Evolutionary conservation across 78 protist species (phyloP).

Genomic region (Cavenderia fasciculata): DNA sequence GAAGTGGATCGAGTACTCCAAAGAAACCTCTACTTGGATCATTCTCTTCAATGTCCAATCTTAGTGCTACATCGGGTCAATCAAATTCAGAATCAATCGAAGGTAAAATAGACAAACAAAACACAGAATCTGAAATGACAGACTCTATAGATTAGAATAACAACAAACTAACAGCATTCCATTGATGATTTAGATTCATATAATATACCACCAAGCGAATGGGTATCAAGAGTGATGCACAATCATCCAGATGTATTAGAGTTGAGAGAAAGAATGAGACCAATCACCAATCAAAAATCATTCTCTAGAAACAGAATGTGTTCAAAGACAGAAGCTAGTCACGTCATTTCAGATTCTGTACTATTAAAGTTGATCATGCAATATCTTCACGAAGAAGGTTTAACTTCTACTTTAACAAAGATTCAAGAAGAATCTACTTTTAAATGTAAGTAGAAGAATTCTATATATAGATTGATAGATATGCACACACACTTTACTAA

Average conservation of each 20-base stretch:
- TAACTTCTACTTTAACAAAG: constrained; percentile 18
- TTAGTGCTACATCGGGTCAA: too few relatives aligned
- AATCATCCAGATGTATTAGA: constrained; percentile 81
- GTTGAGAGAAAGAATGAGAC: constrained; percentile 69
- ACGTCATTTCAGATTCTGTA: constrained; percentile 38
- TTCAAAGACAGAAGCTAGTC: constrained; percentile 65
- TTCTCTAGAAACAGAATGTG: constrained; percentile 49
- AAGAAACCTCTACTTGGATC: too few relatives aligned
- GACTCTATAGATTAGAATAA: not conserved
- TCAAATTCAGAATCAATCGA: not conserved
- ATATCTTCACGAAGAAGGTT: constrained; percentile 66
- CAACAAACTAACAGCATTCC: not conserved
- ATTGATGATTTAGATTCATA: not conserved
- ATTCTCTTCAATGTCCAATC: too few relatives aligned
- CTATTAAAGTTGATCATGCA: constrained; percentile 76
- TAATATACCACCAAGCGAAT: constrained; percentile 64
- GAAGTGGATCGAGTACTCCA: too few relatives aligned
- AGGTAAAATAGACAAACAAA: not conserved
- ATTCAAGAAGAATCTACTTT: constrained; percentile 71
- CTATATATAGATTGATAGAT: too few relatives aligned
- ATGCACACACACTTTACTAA: not conserved
- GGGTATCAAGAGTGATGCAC: constrained; percentile 69
- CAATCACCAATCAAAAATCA: constrained; percentile 51
- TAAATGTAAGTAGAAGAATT: constrained; percentile 11
- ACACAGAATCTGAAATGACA: not conserved